Evolutionary conservation across 2,329 filamentous ascomycete genomes (phyloP), one percentile per base, ranked within the genome.

Genomic region (Penicillium olsonii): DNA sequence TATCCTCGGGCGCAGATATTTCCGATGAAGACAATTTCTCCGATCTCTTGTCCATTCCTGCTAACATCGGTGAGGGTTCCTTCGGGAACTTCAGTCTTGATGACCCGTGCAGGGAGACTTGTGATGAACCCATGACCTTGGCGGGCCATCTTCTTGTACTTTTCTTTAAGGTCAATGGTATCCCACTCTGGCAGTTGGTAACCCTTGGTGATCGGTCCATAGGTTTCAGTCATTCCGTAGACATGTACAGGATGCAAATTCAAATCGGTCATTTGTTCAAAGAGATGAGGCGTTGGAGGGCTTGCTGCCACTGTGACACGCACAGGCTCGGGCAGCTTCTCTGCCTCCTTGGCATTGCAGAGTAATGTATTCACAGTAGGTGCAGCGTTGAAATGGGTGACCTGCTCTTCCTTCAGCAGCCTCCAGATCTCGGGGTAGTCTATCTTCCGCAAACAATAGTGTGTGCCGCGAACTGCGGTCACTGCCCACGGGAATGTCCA

Each of bases 361-460:
- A 99, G 82, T 1, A 97, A 75, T 0, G 92, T 99, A 69, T 97
- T 97, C 44, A 99, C 94, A 0, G 94, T 99, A 0, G 94, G 94
- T 0, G 92, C 94, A 1, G 92, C 92, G 65, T 92, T 95, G 75
- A 95, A 97, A 71, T 99, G 94, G 0, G 91, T 97, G 56, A 99
- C 87, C 6, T 83, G 78, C 70, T 97, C 89, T 44, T 90, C 82
- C 64, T 91, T 95, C 27, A 99, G 75, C 4, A 99, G 75, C 41
- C 82, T 82, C 94, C 94, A 99, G 52, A 99, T 95, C 50, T 92
- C 78, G 0, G 89, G 84, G 67, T 99, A 99, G 72, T 97, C 91
- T 57, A 99, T 90, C 76, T 96, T 97, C 53, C 94, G 83, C 15
- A 99, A 78, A 63, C 92, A 96, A 68, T 96, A 91, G 69, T 97